A percentile compares a stretch with the other conserved stretches of the same genome.
These are phyloP conservation scores for Gilbertella persicaria DNA, from an alignment of 371 early-diverging fungal species.

Conservation along the genomic window DNA sequence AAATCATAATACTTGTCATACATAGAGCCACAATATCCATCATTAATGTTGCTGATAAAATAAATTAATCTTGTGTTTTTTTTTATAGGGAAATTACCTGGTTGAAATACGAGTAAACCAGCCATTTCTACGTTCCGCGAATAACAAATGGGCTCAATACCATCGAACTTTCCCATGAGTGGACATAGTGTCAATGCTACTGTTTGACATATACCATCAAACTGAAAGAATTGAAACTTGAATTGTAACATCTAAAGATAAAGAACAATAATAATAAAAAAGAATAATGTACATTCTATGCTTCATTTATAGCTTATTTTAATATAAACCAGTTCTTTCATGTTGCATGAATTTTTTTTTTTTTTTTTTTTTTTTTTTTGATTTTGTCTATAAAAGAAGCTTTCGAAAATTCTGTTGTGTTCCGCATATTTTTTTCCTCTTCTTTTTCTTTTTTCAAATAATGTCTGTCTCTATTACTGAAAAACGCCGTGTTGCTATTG, in stretches of 20 bases:
- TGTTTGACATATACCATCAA: conserved; percentile 82
- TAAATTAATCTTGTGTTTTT: neutral
- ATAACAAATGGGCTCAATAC: conserved; percentile 89
- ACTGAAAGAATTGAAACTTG: conserved; percentile 55
- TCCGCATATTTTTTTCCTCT: neutral
- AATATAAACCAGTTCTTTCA: too few relatives aligned
- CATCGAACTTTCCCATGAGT: conserved; percentile 71
- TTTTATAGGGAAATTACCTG: conserved; percentile 60
- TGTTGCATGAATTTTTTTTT: too few relatives aligned
- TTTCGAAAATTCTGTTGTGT: too few relatives aligned
- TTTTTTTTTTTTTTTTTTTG: too few relatives aligned
- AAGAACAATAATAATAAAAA: conserved; percentile 8
- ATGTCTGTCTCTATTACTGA: conserved; percentile 49
- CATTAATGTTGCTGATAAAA: conserved; percentile 61
- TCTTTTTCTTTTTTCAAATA: neutral
- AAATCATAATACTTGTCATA: conserved; percentile 91
- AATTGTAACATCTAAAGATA: conserved; percentile 26
- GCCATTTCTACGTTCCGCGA: conserved; percentile 85
- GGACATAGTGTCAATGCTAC: conserved; percentile 87
- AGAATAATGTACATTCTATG: too few relatives aligned
- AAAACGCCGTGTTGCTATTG: conserved; percentile 50
- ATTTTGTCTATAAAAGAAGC: too few relatives aligned
- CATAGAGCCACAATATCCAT: conserved; percentile 77
- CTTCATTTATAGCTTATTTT: too few relatives aligned
- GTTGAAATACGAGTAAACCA: conserved; percentile 83